phyloP scores from a whole-genome alignment of 2,329 filamentous ascomycete species.

The Camillea tinctor region DNA sequence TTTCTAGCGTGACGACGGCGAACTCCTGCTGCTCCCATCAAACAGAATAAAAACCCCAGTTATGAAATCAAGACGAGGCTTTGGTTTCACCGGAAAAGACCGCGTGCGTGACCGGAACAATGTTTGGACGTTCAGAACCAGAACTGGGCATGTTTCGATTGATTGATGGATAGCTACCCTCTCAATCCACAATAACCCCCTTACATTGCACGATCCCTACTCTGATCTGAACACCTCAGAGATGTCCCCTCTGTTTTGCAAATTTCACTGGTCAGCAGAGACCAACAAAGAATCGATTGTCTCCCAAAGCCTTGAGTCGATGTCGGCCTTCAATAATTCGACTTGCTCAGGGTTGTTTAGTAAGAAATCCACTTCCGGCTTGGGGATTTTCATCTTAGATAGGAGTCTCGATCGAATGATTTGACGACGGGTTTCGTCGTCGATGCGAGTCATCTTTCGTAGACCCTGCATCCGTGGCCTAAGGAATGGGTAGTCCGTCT shows the following conservation, averaged over 20 bases:
- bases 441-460: neutral
- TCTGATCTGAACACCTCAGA: neutral
- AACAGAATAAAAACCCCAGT: neutral
- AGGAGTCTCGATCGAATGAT: constrained; percentile 9
- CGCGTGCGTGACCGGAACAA: neutral
- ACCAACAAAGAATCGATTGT: constrained; percentile 6
- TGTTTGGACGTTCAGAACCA: too few species aligned
- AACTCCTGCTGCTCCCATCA: neutral
- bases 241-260: neutral
- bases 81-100: neutral
- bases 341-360: constrained; percentile 7
- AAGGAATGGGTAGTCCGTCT: constrained; percentile 2
- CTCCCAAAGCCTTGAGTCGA: constrained; percentile 9
- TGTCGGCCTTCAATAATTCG: constrained; percentile 6
- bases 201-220: neutral
- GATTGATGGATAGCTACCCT: neutral
- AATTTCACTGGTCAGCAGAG: neutral
- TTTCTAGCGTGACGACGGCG: neutral
- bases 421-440: constrained; percentile 10
- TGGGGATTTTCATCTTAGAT: constrained; percentile 10
- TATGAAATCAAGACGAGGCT: neutral
- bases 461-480: neutral
- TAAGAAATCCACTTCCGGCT: constrained; percentile 4
- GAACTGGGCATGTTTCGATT: neutral
- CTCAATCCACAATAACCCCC: neutral